Conservation (phyloP, 2,329 filamentous ascomycete species). For the Didymella exigua region DNA sequence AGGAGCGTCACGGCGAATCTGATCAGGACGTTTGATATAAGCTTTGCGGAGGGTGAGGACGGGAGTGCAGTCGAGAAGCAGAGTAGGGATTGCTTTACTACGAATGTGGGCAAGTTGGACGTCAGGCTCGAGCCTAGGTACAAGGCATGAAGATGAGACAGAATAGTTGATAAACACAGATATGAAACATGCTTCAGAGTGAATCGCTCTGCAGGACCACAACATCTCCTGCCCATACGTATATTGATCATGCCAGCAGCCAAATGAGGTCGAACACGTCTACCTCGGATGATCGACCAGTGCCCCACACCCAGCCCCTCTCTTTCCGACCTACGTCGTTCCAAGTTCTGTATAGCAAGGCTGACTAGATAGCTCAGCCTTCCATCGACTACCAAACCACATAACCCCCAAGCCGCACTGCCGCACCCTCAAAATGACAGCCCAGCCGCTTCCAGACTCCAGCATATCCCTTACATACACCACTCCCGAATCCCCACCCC, state of each 20-base stretch:
- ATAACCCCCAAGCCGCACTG: no score
- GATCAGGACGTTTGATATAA: slow-evolving; percentile 65
- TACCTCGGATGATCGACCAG: slow-evolving; percentile 9
- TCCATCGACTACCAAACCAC: no score
- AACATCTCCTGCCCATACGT: neutral
- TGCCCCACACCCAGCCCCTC: slow-evolving; percentile 1
- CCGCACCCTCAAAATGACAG: neutral
- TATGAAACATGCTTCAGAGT: neutral
- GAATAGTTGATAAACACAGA: neutral
- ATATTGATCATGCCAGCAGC: no score
- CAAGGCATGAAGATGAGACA: neutral
- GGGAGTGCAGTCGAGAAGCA: slow-evolving; percentile 27
- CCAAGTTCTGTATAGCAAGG: neutral
- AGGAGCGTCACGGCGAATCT: slow-evolving; percentile 64
- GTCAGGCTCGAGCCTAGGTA: slow-evolving; percentile 23
- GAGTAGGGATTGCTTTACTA: slow-evolving; percentile 38
- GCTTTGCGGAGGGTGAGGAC: slow-evolving; percentile 35
- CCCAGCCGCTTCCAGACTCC: slow-evolving; percentile 15
- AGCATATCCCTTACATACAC: slow-evolving; percentile 39
- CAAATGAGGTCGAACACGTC: neutral
- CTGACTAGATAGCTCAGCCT: no score
- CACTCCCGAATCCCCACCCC: slow-evolving; percentile 28
- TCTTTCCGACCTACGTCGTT: neutral
- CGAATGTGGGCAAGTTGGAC: slow-evolving; percentile 39
- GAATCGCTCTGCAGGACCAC: neutral